Evolutionary conservation across 768 basidiomycete genomes (phyloP), one percentile per base, ranked within the genome.

Genomic region (Hebeloma cylindrosporum): DNA sequence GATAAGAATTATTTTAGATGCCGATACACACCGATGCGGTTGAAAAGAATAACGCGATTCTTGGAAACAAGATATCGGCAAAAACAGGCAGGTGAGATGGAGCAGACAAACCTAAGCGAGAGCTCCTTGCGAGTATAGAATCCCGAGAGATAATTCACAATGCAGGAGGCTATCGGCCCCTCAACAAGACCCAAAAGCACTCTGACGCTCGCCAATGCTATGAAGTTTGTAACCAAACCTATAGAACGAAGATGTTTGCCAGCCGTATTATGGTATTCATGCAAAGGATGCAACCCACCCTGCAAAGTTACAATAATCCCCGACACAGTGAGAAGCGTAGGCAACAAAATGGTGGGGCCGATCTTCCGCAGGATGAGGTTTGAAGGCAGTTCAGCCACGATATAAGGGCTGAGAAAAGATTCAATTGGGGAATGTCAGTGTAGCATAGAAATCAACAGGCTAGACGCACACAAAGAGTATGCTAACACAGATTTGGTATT

Each of bases 171-270:
- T 69, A 56, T 52, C 8, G 47, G 62, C 57, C 78, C 80, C 64
- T 80, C 77, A 20, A 73, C 47, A n/a, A 75, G 56, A 5, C 80
- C 80, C 2, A 81, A 60, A 48, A 79, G 71, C 44, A 78, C 71
- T 23, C 81, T 64, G 43, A 70, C 74, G 4, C 65, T 67, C 4
- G 79, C 59, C 26, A 82, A 63, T 1, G 78, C 74, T 6, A 57
- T 60, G 47, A 74, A 74, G 7, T 58, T 66, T 7, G 57, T 65
- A 22, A 80, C 71, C 3, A 73, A 47, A 3, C 77, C 76, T 75
- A 14, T 8, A 14, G 11, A 26, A 2, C 11, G 5, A 22, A 30
- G 13, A 29, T n/a, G 5, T 4, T 13, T 23, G n/a, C 32, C 10
- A 29, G 11, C 5, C 34, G 28, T 5, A 29, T 8, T 13, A 11